Evolutionary conservation across 2,329 filamentous ascomycete genomes (phyloP).

Genomic region (Camptophora hylomeconis): DNA sequence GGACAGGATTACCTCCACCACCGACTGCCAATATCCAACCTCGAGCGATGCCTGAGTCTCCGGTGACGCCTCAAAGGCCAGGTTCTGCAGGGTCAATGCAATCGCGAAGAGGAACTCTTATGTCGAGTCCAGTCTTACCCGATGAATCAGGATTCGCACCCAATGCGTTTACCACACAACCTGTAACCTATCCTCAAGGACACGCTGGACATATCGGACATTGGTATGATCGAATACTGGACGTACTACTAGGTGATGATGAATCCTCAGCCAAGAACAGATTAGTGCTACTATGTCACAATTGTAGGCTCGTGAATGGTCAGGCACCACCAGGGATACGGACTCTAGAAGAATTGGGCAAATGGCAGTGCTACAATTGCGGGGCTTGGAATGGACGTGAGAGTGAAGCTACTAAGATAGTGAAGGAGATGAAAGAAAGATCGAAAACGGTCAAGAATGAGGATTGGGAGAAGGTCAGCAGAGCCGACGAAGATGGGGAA

Average conservation of each 20-base stretch:
- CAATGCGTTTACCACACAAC: conserved; percentile 28
- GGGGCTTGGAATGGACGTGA: conserved; percentile 57
- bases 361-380: conserved; percentile 83
- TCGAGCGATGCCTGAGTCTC: conserved; percentile 18
- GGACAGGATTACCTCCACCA: conserved; percentile 45
- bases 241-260: conserved; percentile 86
- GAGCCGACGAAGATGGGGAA: not conserved
- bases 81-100: conserved; percentile 1
- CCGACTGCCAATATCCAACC: conserved; percentile 52
- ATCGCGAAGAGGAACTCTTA: not conserved
- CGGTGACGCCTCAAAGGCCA: conserved; percentile 7
- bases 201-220: conserved; percentile 35
- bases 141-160: conserved; percentile 35
- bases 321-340: conserved; percentile 83
- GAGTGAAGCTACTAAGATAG: conserved; percentile 57
- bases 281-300: conserved; percentile 68
- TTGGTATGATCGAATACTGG: conserved; percentile 93
- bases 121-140: conserved; percentile 13
- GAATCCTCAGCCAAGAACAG: conserved; percentile 87
- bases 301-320: conserved; percentile 82
- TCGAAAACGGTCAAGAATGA: conserved; percentile 5
- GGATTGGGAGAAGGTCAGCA: not conserved
- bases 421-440: conserved; percentile 44
- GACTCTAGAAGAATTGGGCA: conserved; percentile 63
- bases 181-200: conserved; percentile 16